Evolutionary conservation across 2,329 filamentous ascomycete genomes (phyloP).

Genomic region (Thielaviopsis euricoi): DNA sequence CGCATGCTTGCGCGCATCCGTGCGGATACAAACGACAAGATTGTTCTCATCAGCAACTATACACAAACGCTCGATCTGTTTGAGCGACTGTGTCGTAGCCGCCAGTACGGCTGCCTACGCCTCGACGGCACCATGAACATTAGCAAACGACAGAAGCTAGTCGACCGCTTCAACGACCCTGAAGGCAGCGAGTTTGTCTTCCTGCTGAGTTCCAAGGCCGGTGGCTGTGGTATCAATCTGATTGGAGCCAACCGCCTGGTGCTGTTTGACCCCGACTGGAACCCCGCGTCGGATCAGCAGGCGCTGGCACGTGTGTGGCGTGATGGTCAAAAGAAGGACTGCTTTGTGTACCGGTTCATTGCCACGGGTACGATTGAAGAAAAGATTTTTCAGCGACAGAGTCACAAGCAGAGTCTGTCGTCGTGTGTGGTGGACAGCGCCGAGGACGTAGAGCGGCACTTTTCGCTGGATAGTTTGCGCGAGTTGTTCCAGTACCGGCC

Average conservation of each 20-base stretch:
- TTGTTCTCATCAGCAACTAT: slow-evolving; percentile 97
- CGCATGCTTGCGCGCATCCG: slow-evolving; percentile 93
- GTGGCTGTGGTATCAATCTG: slow-evolving; percentile 88
- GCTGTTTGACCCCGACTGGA: slow-evolving; percentile 95
- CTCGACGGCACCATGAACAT: slow-evolving; percentile 97
- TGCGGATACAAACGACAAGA: slow-evolving; percentile 95
- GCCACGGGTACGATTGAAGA: slow-evolving; percentile 95
- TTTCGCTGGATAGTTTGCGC: slow-evolving; percentile 74
- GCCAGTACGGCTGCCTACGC: slow-evolving; percentile 70
- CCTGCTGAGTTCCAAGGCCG: slow-evolving; percentile 89
- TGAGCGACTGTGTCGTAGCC: slow-evolving; percentile 71
- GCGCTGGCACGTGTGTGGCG: slow-evolving; percentile 95
- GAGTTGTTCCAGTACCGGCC: slow-evolving; percentile 89
- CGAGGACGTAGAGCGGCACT: slow-evolving; percentile 94
- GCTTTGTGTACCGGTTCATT: slow-evolving; percentile 99
- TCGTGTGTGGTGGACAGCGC: slow-evolving; percentile 93
- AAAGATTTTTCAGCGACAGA: slow-evolving; percentile 97
- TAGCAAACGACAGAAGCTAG: slow-evolving; percentile 89
- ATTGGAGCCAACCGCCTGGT: slow-evolving; percentile 90
- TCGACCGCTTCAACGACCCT: slow-evolving; percentile 95
- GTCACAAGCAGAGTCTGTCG: slow-evolving; percentile 91
- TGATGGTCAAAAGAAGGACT: slow-evolving; percentile 98
- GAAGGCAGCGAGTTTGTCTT: slow-evolving; percentile 84
- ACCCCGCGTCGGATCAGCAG: slow-evolving; percentile 93
- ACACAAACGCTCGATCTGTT: slow-evolving; percentile 93